A percentile compares a stretch with the other conserved stretches of the same genome.
Conservation (phyloP, 164 flowering plant genomes). For the Vitis riparia region DNA sequence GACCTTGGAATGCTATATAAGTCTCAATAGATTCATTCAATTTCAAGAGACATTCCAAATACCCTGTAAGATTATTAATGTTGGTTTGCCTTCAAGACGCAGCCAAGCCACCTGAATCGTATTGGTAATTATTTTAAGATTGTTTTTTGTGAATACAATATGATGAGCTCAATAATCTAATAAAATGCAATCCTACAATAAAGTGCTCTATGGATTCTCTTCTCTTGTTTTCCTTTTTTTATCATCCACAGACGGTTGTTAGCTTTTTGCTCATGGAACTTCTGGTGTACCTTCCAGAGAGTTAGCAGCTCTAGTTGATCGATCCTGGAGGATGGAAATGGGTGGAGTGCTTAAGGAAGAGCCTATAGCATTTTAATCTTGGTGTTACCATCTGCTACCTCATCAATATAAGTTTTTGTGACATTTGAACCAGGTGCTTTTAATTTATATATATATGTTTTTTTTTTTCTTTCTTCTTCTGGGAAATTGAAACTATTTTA, state of each 20-base stretch:
- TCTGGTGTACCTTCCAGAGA: constrained; percentile 52
- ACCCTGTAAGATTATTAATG: too few relatives aligned
- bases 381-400: not conserved
- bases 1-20: too few relatives aligned
- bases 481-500: not conserved
- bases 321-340: constrained; percentile 95
- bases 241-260: not conserved
- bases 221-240: not conserved
- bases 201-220: not conserved
- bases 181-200: too few relatives aligned
- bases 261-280: constrained; percentile 10
- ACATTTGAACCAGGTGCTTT: constrained; percentile 11
- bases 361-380: constrained; percentile 40
- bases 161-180: too few relatives aligned
- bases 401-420: not conserved
- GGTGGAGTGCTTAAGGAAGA: constrained; percentile 76
- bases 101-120: too few relatives aligned
- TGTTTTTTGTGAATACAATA: too few relatives aligned
- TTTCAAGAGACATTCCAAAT: too few relatives aligned
- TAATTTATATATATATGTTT: not conserved
- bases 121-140: too few relatives aligned
- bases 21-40: too few relatives aligned
- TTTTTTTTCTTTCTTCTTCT: not conserved
- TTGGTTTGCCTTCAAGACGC: too few relatives aligned
- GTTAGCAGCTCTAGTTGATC: constrained; percentile 74